Percentiles rank a stretch among this genome's conserved stretches.
Conservation (phyloP, 2,329 filamentous ascomycete genomes). For the Sphaerulina vaccinii region DNA sequence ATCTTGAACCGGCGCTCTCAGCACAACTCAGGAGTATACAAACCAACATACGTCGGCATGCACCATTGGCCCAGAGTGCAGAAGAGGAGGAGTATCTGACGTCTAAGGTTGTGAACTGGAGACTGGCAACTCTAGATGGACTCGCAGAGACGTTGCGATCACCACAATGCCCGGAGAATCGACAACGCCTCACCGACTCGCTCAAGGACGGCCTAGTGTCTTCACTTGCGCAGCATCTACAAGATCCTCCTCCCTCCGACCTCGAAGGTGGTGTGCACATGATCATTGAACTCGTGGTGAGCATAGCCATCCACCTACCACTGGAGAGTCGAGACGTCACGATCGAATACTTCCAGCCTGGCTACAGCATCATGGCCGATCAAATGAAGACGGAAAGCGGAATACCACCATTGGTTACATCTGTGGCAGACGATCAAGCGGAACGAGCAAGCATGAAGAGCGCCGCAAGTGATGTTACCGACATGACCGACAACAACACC, state of each 20-base stretch:
- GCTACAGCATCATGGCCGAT: conserved; percentile 65
- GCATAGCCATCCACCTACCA: conserved; percentile 81
- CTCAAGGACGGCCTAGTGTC: conserved; percentile 70
- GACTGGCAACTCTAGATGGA: conserved; percentile 91
- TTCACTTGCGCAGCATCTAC: conserved; percentile 70
- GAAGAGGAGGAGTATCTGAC: conserved; percentile 89
- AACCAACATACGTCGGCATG: conserved; percentile 77
- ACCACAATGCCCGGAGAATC: conserved; percentile 64
- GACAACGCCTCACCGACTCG: conserved; percentile 53
- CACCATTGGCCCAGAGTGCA: conserved; percentile 69
- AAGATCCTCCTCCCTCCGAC: conserved; percentile 73
- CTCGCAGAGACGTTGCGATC: conserved; percentile 69
- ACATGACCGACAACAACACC: conserved; percentile 30
- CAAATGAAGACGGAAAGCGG: conserved; percentile 80
- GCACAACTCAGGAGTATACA: conserved; percentile 81
- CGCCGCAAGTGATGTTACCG: conserved; percentile 37
- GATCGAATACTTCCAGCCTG: conserved; percentile 81
- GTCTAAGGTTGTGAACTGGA: conserved; percentile 86
- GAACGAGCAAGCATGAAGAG: conserved; percentile 43
- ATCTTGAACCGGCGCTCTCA: conserved; percentile 73
- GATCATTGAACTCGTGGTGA: conserved; percentile 88
- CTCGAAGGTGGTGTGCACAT: conserved; percentile 86
- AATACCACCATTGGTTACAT: conserved; percentile 48
- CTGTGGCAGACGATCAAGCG: conserved; percentile 43
- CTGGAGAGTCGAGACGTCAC: conserved; percentile 88